phyloP scores from a whole-genome alignment of 2,329 filamentous ascomycete species.

The Shiraia bambusicola region DNA sequence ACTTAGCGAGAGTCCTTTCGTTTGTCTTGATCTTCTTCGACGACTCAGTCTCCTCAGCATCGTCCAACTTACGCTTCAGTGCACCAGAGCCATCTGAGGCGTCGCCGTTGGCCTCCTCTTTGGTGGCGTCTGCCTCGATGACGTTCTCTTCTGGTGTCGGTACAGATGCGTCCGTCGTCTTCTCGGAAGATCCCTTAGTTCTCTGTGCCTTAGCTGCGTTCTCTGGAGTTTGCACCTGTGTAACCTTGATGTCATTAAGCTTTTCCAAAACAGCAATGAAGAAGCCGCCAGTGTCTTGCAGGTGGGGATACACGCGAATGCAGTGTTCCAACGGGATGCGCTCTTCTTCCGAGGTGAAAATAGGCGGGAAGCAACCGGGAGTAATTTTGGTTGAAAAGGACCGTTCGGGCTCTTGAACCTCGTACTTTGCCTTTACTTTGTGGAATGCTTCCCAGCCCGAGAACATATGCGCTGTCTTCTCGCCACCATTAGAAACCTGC shows the following conservation, averaged over 20 bases:
- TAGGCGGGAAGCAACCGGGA: slow-evolving; percentile 80
- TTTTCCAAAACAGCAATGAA: slow-evolving; percentile 97
- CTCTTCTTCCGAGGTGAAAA: slow-evolving; percentile 54
- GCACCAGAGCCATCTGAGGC: slow-evolving; percentile 14
- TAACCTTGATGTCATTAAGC: slow-evolving; percentile 62
- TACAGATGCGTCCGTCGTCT: slow-evolving; percentile 20
- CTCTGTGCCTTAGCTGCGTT: slow-evolving; percentile 30
- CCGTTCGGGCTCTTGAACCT: slow-evolving; percentile 61
- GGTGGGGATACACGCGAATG: slow-evolving; percentile 91
- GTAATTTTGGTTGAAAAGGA: slow-evolving; percentile 54
- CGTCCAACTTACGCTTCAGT: slow-evolving; percentile 46
- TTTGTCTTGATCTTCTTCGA: slow-evolving; percentile 43
- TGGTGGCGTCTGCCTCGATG: slow-evolving; percentile 24
- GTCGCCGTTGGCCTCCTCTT: slow-evolving; percentile 14
- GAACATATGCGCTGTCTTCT: slow-evolving; percentile 79
- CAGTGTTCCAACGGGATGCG: slow-evolving; percentile 81
- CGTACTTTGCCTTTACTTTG: slow-evolving; percentile 63
- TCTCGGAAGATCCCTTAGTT: slow-evolving; percentile 16
- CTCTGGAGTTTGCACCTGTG: slow-evolving; percentile 30
- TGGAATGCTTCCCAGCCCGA: slow-evolving; percentile 80
- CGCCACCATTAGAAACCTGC: slow-evolving; percentile 42
- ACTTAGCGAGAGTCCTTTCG: slow-evolving; percentile 13
- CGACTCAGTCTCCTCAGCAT: slow-evolving; percentile 29
- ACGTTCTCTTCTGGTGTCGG: slow-evolving; percentile 30
- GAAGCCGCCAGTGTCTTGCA: slow-evolving; percentile 95